Evolutionary conservation across 106 monocot genomes (phyloP).

Genomic region (Dendrobium nobile): DNA sequence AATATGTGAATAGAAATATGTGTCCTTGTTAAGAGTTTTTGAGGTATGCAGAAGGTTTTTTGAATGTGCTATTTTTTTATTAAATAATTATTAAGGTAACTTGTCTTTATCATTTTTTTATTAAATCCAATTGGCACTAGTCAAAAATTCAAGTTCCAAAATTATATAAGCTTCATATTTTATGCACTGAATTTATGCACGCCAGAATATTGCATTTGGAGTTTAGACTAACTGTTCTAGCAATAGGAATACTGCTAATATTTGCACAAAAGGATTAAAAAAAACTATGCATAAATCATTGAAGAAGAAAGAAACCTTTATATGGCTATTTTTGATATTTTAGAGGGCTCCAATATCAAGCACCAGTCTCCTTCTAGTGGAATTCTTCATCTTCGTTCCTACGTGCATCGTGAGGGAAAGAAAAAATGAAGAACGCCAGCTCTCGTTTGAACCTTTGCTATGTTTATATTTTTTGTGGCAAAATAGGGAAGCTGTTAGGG

Average conservation of each 20-base stretch:
- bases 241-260: neutral
- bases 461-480: too few species aligned
- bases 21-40: too few species aligned
- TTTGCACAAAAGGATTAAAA: neutral
- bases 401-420: too few species aligned
- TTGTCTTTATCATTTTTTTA: too few species aligned
- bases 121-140: neutral
- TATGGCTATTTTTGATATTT: constrained; percentile 48
- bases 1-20: too few species aligned
- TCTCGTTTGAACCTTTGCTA: too few species aligned
- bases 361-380: constrained; percentile 66
- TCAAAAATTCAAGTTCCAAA: neutral
- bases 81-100: too few species aligned
- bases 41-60: too few species aligned
- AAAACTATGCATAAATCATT: neutral
- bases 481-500: too few species aligned
- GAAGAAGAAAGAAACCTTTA: constrained; percentile 35
- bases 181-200: neutral
- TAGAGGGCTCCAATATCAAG: constrained; percentile 56
- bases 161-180: neutral
- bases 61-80: too few species aligned
- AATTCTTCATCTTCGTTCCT: constrained; percentile 29
- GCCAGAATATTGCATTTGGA: neutral
- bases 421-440: too few species aligned
- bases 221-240: too few species aligned